phyloP scores from a whole-genome alignment of 2,329 filamentous ascomycete genomes.

The Ophiostoma montium region DNA sequence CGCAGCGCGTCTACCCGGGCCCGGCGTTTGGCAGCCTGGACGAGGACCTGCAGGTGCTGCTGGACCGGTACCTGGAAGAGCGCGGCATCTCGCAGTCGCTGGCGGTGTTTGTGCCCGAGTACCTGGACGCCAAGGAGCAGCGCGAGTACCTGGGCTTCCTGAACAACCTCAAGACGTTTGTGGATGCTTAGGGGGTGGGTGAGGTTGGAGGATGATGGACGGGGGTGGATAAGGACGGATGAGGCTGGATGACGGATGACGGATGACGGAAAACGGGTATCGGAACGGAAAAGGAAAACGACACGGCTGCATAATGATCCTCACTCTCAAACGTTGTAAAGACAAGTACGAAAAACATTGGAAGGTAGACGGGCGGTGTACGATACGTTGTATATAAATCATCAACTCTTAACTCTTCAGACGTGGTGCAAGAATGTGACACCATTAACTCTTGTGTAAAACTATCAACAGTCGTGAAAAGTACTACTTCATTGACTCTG shows the following conservation, averaged over 20 bases:
- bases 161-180: constrained; percentile 70
- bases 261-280: not conserved
- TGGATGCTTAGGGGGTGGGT: constrained; percentile 44
- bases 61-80: constrained; percentile 92
- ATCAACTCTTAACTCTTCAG: not conserved
- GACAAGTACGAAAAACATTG: not conserved
- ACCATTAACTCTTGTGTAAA: too few relatives aligned
- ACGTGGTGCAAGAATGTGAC: too few relatives aligned
- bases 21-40: constrained; percentile 90
- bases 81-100: constrained; percentile 77
- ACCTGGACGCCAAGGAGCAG: constrained; percentile 98
- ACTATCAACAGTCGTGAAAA: too few relatives aligned
- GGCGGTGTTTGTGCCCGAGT: constrained; percentile 85
- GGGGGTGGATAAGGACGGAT: too few relatives aligned
- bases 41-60: constrained; percentile 81
- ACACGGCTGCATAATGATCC: constrained; percentile 3
- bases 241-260: not conserved
- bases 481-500: too few relatives aligned
- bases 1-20: constrained; percentile 71
- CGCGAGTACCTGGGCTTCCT: constrained; percentile 90
- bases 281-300: not conserved
- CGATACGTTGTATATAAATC: too few relatives aligned
- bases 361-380: too few relatives aligned
- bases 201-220: too few relatives aligned
- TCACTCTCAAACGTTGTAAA: constrained; percentile 2